These are phyloP conservation scores for Prototheca wickerhamii DNA, from an alignment of 163 green algal genomes.

Conservation along the genomic window DNA sequence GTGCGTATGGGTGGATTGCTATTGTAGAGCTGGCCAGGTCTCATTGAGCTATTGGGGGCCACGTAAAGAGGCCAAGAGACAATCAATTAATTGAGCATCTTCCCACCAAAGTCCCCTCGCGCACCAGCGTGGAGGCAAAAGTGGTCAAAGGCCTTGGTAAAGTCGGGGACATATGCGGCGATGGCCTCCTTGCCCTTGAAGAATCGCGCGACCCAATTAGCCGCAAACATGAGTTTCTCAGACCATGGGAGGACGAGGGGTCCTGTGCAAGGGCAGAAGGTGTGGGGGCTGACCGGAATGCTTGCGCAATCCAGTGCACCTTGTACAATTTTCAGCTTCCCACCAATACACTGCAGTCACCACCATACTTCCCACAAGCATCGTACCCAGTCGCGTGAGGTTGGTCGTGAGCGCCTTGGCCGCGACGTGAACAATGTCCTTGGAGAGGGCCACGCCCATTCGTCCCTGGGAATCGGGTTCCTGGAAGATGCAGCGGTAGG, in stretches of 20 bases:
- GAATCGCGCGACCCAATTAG: slow-evolving; percentile 47
- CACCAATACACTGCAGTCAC: no score
- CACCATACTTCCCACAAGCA: no score
- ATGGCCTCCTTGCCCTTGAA: slow-evolving; percentile 25
- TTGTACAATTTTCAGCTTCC: no score
- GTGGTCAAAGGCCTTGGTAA: slow-evolving; percentile 70
- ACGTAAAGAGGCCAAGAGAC: no score
- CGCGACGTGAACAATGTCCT: slow-evolving; percentile 52
- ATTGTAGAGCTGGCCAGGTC: no score
- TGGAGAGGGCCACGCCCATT: slow-evolving; percentile 55
- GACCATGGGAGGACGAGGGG: slow-evolving; percentile 53
- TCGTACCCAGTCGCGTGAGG: slow-evolving; percentile 60
- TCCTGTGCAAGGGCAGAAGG: no score
- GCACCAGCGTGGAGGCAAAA: slow-evolving; percentile 74
- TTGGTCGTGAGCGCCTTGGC: slow-evolving; percentile 55
- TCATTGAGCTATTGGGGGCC: no score
- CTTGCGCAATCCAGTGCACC: no score
- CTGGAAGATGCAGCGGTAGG: slow-evolving; percentile 69
- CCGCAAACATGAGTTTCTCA: slow-evolving; percentile 64
- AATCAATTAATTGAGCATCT: no score
- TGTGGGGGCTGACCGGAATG: no score
- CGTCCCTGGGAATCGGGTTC: slow-evolving; percentile 41
- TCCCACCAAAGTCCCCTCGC: no score
- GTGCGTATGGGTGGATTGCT: neutral
- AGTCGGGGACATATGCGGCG: slow-evolving; percentile 67